Evolutionary conservation across 2,329 filamentous ascomycete species (phyloP), one percentile per base, ranked within the genome.

Genomic region (Trichoderma koningii): DNA sequence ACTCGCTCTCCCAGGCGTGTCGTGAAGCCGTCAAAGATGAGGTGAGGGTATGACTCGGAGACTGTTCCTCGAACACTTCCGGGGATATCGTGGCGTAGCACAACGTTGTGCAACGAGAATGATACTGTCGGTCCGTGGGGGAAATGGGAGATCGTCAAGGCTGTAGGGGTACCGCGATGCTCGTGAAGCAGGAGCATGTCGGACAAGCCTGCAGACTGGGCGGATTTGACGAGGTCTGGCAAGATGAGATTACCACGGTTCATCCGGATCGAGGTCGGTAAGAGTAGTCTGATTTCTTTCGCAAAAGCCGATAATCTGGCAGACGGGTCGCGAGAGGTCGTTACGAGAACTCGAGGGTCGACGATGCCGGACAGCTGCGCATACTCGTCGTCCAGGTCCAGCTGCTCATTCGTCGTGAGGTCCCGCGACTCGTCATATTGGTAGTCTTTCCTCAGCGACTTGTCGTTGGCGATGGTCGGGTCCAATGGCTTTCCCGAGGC

Each of bases 1-100:
- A 97, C 88, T 19, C 95, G 86, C 71, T 88, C 84, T 63, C 95
- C 95, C 6, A 98, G 81, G 41, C 85, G 85, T 6, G 90, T 92
- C 5, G 85, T 90, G 78, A 99, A 98, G 2, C 93, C 93, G 73
- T 99, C 95, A 72, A 99, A 98, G 68, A 99, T 91, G 3, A 99
- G 82, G 73, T 98, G 94, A 0, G 95, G 95, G 72, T 97, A 99
- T 44, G 88, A 89, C 78, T 99, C 95, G 67, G 88, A 92, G 55
- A 97, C 92, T 1, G 93, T 97, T 55, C 95, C 95, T 65, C 91
- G 86, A 9, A 92, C 87, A 48, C 89, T 87, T 69, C 95, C 93
- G 1, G 95, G 94, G 21, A 99, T 96, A 75, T 99, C 95, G 66
- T 93, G 91, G 51, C 95, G 88, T 57, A 99, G 82, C 10, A 97